Evolutionary conservation across 257 asterid species (phyloP), one percentile per base, ranked within the genome.

Genomic region (Solanum habrochaites): DNA sequence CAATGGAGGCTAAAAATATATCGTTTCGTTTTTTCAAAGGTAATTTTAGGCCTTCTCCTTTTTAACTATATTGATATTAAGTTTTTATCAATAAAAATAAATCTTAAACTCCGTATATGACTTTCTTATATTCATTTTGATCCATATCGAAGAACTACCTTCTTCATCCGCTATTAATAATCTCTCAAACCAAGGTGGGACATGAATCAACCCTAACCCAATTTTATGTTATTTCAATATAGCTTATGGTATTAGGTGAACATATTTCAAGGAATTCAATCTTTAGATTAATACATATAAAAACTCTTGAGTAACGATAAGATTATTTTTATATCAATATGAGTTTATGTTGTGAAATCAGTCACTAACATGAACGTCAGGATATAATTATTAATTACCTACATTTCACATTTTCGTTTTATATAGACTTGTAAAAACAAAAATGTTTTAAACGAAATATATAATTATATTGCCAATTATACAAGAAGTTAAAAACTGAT

Each of bases 261-360:
- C 75, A 29, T 70, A 70, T 70, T 15, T 70, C 0, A 42, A 70
- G 42, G 42, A 70, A 31, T 70, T 70, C 75, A 31, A 31, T 70
- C n/a, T 70, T 29, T 1, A 70, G 31, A 31, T n/a, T n/a, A n/a
- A n/a, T n/a, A 70, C 4, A 7, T 6, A 14, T 16, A 1, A 21
- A 4, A 0, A 0, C 25, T 71, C 11, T 31, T 7, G 21, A 70
- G 42, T 31, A 6, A 0, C 3, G 2, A 69, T 29, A 0, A 20
- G 16, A 7, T 69, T 14, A 7, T 29, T 29, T n/a, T 0, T 4
- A 8, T 15, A 29, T 67, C 39, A 4, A 66, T 29, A 67, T 6
- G 2, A 1, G 0, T 67, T 29, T 13, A 4, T 67, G 3, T 67
- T 25, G 16, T 25, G 20, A 27, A 56, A 20, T 18, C 11, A 18